Conservation (phyloP, 257 asterid genomes). For the Plantago elongata region DNA sequence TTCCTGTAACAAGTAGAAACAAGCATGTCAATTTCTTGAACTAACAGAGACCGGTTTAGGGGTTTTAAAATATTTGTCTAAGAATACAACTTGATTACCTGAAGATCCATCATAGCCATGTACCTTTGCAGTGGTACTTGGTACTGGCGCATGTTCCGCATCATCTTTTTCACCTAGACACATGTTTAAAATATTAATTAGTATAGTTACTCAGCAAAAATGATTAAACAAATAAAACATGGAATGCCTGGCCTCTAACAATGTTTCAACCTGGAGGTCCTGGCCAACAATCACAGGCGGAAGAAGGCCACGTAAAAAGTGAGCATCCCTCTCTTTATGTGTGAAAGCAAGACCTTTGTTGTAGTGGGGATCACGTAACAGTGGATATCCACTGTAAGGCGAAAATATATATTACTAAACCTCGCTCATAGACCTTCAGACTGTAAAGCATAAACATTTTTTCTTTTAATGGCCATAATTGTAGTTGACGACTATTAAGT, state of each 20-base stretch:
- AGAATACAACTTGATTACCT: conserved; percentile 32
- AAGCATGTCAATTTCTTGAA: neutral
- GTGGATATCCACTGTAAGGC: conserved; percentile 78
- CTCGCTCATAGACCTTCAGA: conserved; percentile 6
- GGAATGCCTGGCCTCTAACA: neutral
- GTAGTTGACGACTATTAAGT: too few relatives aligned
- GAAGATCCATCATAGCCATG: conserved; percentile 86
- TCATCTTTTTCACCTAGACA: conserved; percentile 42
- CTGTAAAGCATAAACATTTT: too few relatives aligned
- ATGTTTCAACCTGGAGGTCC: conserved; percentile 60
- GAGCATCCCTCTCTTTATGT: conserved; percentile 91
- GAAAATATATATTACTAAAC: conserved; percentile 13
- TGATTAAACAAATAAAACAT: conserved; percentile 21
- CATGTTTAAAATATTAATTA: neutral
- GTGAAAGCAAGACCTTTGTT: conserved; percentile 94
- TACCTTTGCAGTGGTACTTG: conserved; percentile 69
- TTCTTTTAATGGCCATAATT: too few relatives aligned
- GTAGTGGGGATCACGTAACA: conserved; percentile 96
- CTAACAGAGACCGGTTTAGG: neutral
- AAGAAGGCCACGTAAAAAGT: conserved; percentile 93
- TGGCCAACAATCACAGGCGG: conserved; percentile 81
- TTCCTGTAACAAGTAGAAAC: conserved; percentile 39
- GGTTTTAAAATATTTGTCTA: neutral
- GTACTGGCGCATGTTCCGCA: conserved; percentile 58
- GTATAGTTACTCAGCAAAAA: neutral